phyloP scores from a whole-genome alignment of 805 yeast species.

The Blastobotrys mokoenaii region DNA sequence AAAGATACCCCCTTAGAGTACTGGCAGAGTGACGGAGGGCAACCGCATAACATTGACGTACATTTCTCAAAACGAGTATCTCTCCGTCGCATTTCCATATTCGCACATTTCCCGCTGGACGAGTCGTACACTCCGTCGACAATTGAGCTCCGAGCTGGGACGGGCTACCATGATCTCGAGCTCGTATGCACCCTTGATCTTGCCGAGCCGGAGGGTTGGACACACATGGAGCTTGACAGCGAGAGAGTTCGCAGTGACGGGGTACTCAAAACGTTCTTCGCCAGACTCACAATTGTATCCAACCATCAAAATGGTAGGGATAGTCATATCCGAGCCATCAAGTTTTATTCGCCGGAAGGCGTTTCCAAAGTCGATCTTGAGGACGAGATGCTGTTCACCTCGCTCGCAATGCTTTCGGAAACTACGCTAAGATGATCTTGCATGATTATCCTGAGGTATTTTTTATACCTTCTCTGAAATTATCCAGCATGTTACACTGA shows the following conservation, averaged over 20 bases:
- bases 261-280: slow-evolving; percentile 55
- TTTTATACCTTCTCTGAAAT: too few species aligned
- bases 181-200: slow-evolving; percentile 56
- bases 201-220: slow-evolving; percentile 72
- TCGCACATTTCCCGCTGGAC: slow-evolving; percentile 61
- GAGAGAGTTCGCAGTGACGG: slow-evolving; percentile 42
- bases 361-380: slow-evolving; percentile 19
- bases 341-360: slow-evolving; percentile 42
- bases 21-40: slow-evolving; percentile 95
- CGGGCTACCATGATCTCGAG: slow-evolving; percentile 67
- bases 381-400: slow-evolving; percentile 22
- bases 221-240: slow-evolving; percentile 45
- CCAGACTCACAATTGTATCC: slow-evolving; percentile 53
- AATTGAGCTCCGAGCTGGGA: slow-evolving; percentile 60
- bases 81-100: slow-evolving; percentile 60
- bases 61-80: slow-evolving; percentile 73
- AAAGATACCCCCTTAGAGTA: slow-evolving; percentile 59
- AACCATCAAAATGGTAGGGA: slow-evolving; percentile 97
- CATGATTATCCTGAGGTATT: too few species aligned
- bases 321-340: slow-evolving; percentile 74
- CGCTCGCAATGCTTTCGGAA: slow-evolving; percentile 23
- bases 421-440: slow-evolving; percentile 4
- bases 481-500: too few species aligned
- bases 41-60: slow-evolving; percentile 75
- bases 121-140: slow-evolving; percentile 88